A percentile compares a stretch with the other conserved stretches of the same genome.
Evolutionary conservation across 768 basidiomycete species (phyloP).

Genomic region (Leccinum variicolor): DNA sequence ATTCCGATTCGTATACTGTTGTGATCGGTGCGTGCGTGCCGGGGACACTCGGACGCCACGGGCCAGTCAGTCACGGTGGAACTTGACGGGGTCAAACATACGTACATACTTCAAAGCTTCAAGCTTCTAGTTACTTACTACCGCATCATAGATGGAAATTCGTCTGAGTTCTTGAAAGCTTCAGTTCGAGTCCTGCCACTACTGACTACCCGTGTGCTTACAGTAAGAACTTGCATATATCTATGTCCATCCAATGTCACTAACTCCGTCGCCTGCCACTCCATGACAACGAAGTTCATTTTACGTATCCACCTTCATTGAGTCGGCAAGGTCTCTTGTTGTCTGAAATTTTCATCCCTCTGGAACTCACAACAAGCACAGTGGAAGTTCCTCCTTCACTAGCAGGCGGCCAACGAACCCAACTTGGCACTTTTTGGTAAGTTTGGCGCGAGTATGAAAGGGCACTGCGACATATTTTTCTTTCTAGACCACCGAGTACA

Average conservation of each 20-base stretch:
- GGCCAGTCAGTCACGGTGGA: background rate
- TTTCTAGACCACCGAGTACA: background rate
- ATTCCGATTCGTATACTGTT: background rate
- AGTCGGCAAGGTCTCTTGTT: background rate
- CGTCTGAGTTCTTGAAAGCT: background rate
- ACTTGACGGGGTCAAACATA: background rate
- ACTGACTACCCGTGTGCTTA: background rate
- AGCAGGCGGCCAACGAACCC: background rate
- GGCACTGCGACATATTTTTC: background rate
- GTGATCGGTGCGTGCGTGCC: background rate
- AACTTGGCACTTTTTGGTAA: background rate
- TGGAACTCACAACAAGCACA: background rate
- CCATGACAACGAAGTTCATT: background rate
- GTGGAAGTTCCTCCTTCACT: background rate
- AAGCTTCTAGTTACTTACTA: no score
- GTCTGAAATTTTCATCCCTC: background rate
- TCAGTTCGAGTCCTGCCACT: no score
- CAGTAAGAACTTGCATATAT: background rate
- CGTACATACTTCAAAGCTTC: background rate
- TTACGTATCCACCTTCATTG: background rate
- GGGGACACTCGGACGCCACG: slow-evolving; percentile 1
- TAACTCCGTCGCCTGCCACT: background rate
- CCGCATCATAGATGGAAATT: no score
- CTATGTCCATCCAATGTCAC: background rate
- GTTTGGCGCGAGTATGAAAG: background rate